A percentile compares a stretch with the other conserved stretches of the same genome.
phyloP scores from a whole-genome alignment of 805 yeast species.

The Metschnikowia proteae region DNA sequence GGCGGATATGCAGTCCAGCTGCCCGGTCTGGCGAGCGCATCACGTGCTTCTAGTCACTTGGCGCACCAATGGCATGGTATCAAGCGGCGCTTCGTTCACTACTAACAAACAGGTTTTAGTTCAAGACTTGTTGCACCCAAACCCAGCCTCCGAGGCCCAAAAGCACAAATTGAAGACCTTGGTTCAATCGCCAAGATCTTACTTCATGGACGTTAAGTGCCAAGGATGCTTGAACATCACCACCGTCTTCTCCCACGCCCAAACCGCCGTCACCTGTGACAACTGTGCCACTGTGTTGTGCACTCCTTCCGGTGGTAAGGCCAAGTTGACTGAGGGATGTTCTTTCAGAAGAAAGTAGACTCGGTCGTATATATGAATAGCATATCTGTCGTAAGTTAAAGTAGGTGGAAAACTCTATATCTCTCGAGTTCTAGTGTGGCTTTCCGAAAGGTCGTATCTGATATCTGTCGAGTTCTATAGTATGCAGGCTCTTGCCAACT shows the following conservation, averaged over 20 bases:
- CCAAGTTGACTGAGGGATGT: constrained; percentile 41
- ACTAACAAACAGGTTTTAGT: constrained; percentile 35
- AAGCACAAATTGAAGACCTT: constrained; percentile 38
- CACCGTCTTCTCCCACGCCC: constrained; percentile 42
- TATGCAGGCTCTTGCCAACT: too few relatives aligned
- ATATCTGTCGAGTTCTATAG: too few relatives aligned
- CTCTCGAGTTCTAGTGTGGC: too few relatives aligned
- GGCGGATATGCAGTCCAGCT: too few relatives aligned
- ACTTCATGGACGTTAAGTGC: constrained; percentile 42
- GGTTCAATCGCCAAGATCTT: constrained; percentile 41
- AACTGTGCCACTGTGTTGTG: constrained; percentile 39
- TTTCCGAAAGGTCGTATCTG: too few relatives aligned
- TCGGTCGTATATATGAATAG: constrained; percentile 4
- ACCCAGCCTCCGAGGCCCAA: constrained; percentile 36
- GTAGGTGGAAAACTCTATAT: too few relatives aligned
- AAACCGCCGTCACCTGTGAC: constrained; percentile 42
- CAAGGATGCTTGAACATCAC: constrained; percentile 41
- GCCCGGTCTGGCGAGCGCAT: too few relatives aligned
- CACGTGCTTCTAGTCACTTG: background rate
- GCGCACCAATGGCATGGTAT: background rate
- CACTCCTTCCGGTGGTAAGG: constrained; percentile 43
- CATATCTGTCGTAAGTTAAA: background rate
- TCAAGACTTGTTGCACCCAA: constrained; percentile 42
- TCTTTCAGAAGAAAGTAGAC: constrained; percentile 40
- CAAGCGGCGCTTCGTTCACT: background rate